These are phyloP conservation scores for Diaporthe vexans DNA, from an alignment of 2,329 filamentous ascomycete genomes.

Conservation along the genomic window DNA sequence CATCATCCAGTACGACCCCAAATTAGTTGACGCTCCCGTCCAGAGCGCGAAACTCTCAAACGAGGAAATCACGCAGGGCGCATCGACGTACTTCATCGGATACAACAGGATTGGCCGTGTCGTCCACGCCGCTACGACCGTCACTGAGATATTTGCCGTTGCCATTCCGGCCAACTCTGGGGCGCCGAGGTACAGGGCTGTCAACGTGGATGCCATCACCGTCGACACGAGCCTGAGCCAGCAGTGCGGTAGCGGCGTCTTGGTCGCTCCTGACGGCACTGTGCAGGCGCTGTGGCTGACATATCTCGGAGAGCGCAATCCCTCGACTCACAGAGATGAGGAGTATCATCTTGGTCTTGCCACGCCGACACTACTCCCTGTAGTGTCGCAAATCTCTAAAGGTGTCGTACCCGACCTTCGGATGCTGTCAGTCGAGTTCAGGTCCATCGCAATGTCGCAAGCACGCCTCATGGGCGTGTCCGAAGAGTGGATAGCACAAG, in stretches of 20 bases:
- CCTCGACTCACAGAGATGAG: slow-evolving; percentile 58
- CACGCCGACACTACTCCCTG: slow-evolving; percentile 88
- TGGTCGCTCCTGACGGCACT: slow-evolving; percentile 89
- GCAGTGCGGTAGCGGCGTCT: slow-evolving; percentile 93
- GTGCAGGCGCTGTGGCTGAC: slow-evolving; percentile 97
- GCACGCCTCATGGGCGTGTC: slow-evolving; percentile 97
- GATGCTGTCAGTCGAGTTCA: slow-evolving; percentile 94
- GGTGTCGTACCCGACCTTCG: slow-evolving; percentile 85
- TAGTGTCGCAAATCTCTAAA: slow-evolving; percentile 87
- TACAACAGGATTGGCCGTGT: slow-evolving; percentile 96
- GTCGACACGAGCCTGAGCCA: slow-evolving; percentile 93
- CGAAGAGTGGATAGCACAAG: slow-evolving; percentile 94
- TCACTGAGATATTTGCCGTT: slow-evolving; percentile 97
- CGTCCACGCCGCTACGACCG: slow-evolving; percentile 92
- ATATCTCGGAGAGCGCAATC: slow-evolving; percentile 82
- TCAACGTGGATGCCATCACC: slow-evolving; percentile 97
- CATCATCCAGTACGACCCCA: slow-evolving; percentile 94
- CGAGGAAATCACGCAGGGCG: slow-evolving; percentile 89
- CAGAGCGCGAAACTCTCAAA: slow-evolving; percentile 87
- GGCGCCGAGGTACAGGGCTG: slow-evolving; percentile 91
- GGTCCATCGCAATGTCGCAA: slow-evolving; percentile 96
- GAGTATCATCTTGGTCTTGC: slow-evolving; percentile 96
- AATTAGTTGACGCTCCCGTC: slow-evolving; percentile 93
- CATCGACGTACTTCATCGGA: slow-evolving; percentile 96
- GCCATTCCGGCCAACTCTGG: slow-evolving; percentile 91